Conservation (phyloP, 306 rosid genomes). For the Prunus mongolica region DNA sequence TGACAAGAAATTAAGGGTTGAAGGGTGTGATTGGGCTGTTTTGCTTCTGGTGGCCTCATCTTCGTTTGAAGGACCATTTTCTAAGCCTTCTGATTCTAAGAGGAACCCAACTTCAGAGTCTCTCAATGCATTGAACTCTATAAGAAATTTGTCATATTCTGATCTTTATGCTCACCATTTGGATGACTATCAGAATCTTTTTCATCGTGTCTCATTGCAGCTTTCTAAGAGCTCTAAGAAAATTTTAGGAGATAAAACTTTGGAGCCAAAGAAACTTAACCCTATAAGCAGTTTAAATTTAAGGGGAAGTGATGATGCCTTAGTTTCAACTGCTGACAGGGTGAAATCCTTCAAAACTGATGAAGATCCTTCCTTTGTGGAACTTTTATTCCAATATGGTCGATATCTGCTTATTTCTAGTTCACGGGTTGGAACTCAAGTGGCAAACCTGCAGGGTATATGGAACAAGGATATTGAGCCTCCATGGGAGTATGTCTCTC, state of each 20-base stretch:
- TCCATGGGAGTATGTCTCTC: slow-evolving; percentile 78
- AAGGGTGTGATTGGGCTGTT: slow-evolving; percentile 75
- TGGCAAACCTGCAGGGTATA: slow-evolving; percentile 85
- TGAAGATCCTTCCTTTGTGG: slow-evolving; percentile 91
- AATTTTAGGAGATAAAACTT: slow-evolving; percentile 12
- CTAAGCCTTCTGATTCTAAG: slow-evolving; percentile 64
- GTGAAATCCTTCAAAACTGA: slow-evolving; percentile 71
- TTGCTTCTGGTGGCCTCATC: slow-evolving; percentile 73
- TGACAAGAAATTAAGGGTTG: slow-evolving; percentile 59
- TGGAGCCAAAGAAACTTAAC: slow-evolving; percentile 20
- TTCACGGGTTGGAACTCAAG: slow-evolving; percentile 88
- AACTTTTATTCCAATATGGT: slow-evolving; percentile 89
- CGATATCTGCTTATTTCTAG: slow-evolving; percentile 83
- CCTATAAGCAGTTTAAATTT: slow-evolving; percentile 27
- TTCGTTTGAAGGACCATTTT: slow-evolving; percentile 78
- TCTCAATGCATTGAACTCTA: slow-evolving; percentile 39
- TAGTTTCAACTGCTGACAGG: slow-evolving; percentile 75
- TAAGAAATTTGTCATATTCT: slow-evolving; percentile 46
- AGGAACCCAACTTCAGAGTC: slow-evolving; percentile 76
- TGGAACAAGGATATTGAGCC: slow-evolving; percentile 82
- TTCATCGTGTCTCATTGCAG: slow-evolving; percentile 80
- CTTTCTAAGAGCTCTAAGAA: slow-evolving; percentile 65
- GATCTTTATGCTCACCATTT: slow-evolving; percentile 66
- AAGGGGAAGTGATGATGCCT: slow-evolving; percentile 29
- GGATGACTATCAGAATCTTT: slow-evolving; percentile 78